Evolutionary conservation across 192 early-diverging fungal species (phyloP), one percentile per base, ranked within the genome.

Genomic region (Funneliformis mosseae): DNA sequence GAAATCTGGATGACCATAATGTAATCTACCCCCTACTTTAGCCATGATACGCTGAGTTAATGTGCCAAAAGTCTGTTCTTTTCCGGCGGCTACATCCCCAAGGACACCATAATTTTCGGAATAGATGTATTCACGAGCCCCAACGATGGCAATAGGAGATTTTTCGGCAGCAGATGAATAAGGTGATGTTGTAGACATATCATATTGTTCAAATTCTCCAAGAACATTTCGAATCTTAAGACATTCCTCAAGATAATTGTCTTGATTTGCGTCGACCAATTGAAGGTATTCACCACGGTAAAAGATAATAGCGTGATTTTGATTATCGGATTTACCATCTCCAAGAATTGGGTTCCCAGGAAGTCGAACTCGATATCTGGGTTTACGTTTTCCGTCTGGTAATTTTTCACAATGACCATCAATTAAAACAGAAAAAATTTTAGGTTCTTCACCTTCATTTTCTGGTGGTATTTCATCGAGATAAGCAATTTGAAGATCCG

Each of bases 1-100:
- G 80, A 95, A 96, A 81, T 96, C 95, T 5, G 95, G 94, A 83
- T 96, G 95, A 0, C 95, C 95, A 83, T 96, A 96, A 78, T 96
- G 95, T 33, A 95, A 88, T 71, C 91, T 92, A 71, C 92, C 93
- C 48, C 94, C 94, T 81, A 96, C 89, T 84, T 92, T 93, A 8
- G 95, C 93, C 91, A 93, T 95, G 67, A 93, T 93, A 60, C 95
- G 92, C 87, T 95, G 94, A 4, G 94, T 92, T 38, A 96, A 78
- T 9, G 95, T 95, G 75, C 95, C 93, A 81, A 96, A 96, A 0
- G 94, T 93, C 62, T 95, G 93, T 76, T 95, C 95, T 82, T 96
- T 96, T 59, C 95, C 95, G 43, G 95, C 95, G 9, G 94, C 94
- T n/a, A 96, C 92, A 83, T 96, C 94, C 79, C 95, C 95, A 8